A percentile compares a stretch with the other conserved stretches of the same genome.
These are phyloP conservation scores for Colletotrichum orchidophilum DNA, from an alignment of 2,329 filamentous ascomycete genomes.

Conservation along the genomic window DNA sequence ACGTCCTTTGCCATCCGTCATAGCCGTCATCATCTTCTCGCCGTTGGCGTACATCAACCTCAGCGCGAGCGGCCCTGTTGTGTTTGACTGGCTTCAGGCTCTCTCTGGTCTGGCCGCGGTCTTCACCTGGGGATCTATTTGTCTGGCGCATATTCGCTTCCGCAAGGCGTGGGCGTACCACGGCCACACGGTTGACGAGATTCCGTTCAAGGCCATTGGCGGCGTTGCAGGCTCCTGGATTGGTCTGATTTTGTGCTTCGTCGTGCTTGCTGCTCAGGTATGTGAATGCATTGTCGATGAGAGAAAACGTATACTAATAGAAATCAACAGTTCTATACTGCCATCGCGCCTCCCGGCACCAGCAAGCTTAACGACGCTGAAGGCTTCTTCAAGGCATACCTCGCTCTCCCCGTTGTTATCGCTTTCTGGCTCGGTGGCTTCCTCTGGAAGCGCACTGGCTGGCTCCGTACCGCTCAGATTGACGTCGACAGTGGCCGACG, in stretches of 20 bases:
- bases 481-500: conserved; percentile 74
- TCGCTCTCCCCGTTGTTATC: conserved; percentile 63
- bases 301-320: neutral
- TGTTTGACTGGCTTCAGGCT: conserved; percentile 73
- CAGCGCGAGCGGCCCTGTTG: conserved; percentile 54
- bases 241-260: conserved; percentile 64
- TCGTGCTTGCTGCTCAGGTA: conserved; percentile 58
- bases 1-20: conserved; percentile 57
- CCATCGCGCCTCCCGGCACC: conserved; percentile 51
- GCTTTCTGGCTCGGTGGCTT: conserved; percentile 66
- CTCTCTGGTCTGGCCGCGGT: conserved; percentile 70
- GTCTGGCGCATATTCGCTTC: conserved; percentile 73
- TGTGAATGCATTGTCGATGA: neutral
- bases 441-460: conserved; percentile 71
- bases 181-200: conserved; percentile 68
- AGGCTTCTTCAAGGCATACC: conserved; percentile 64
- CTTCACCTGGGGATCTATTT: conserved; percentile 74
- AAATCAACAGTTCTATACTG: conserved; percentile 55
- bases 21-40: conserved; percentile 54
- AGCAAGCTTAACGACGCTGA: conserved; percentile 49
- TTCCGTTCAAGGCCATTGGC: conserved; percentile 70
- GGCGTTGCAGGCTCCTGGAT: conserved; percentile 71
- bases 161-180: conserved; percentile 66
- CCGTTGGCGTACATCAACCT: conserved; percentile 58
- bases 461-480: conserved; percentile 69